Evolutionary conservation across 768 basidiomycete genomes (phyloP), one percentile per base, ranked within the genome.

Genomic region (Pulveroboletus sp.): DNA sequence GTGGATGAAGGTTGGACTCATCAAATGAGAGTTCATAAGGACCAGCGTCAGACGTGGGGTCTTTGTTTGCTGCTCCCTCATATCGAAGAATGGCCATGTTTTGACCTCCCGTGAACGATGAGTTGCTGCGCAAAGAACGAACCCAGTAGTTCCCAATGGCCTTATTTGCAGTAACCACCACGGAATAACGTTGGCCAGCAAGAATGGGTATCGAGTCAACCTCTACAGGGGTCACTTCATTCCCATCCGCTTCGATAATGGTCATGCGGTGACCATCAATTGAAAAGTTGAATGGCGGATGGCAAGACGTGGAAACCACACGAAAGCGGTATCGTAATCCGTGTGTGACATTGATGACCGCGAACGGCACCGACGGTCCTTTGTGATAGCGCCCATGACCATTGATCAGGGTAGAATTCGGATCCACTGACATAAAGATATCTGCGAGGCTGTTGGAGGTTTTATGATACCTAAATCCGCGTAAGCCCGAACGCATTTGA

Each of bases 111-210:
- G 57, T 24, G 50, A 71, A 63, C 31, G 57, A 41, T 13, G 70
- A 57, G 40, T 50, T 48, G 4, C 41, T 69, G 47, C 29, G 73
- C 65, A 34, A 63, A 0, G 76, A 71, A 14, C 75, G 72, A 32
- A 80, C 69, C 77, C 77, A 82, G 60, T 81, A 82, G 58, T 80
- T 82, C 17, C 61, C 67, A 23, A 75, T 55, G 1, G 67, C 58
- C 45, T 77, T 69, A 50, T 77, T 67, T 14, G 77, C 74, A 16
- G 58, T 67, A 19, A 77, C 55, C 6, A 79, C 65, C 37, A 72
- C 60, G 9, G 73, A 75, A 52, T 74, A 71, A 13, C 68, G 67
- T 37, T 74, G 73, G 23, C 62, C 69, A 33, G 69, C 64, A 52
- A 46, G 14, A 27, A 58, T 19, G 12, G 27, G 43, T 31, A 73